Base-by-base conservation (phyloP, 2,329 filamentous ascomycete species). In the Trichoderma citrinoviride region DNA sequence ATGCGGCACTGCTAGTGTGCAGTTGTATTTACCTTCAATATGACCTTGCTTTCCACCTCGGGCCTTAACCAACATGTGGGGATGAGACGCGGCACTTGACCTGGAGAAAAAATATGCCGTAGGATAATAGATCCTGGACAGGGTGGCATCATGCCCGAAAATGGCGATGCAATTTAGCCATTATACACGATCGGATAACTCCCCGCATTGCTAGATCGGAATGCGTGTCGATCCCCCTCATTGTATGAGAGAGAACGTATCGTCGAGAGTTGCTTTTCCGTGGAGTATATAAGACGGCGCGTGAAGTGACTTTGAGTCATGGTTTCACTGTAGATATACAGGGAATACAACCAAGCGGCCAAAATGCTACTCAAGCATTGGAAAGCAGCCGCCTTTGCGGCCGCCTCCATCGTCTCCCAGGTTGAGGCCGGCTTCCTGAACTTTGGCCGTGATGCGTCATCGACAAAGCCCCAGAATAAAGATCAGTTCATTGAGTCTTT, bases 401-500 rank as follows among this genome's bases (percentile, higher is more conserved):
- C 49, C 15, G 25, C 54, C n/a, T 40, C 63, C 7, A 15, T 43
- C 19, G 55, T 15, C 23, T 65, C 55, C 1, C 40, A 46, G 21
- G 49, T 47, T 7, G 40, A 61, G 4, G 63, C 63, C 3, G 43
- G 44, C 2, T 64, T 55, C 12, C 21, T 50, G 21, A 53, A 63
- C n/a, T 44, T 53, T 23, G 47, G 47, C 19, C 44, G 62, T 21
- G 49, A 62, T 55, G 25, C 4, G 17, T 7, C 29, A 12, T 10
- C 19, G 15, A 47, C 17, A 21, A 25, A 19, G 14, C 27, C 50
- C 2, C 14, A 21, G 19, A 62, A 37, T 2, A 65, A 65, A 17
- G 43, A 63, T 14, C 47, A 40, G 25, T 65, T 65, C 3, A 46
- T 65, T 23, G 50, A 63, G 2, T 55, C 64, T 33, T 46, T 65